phyloP scores from a whole-genome alignment of 1,284 basidiomycete genomes.

The Papiliotrema terrestris region DNA sequence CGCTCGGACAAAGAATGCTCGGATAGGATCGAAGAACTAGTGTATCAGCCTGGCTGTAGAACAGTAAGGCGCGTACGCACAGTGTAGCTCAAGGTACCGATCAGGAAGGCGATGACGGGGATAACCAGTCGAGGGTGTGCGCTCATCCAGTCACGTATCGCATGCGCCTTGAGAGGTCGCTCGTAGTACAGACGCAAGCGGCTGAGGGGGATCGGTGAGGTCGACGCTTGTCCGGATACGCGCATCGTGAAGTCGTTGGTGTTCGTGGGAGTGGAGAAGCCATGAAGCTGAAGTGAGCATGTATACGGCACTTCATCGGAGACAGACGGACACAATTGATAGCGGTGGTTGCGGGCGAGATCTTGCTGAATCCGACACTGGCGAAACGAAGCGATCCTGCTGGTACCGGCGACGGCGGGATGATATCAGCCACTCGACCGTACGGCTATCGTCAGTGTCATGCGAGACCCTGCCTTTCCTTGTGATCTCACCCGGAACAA shows the following conservation, averaged over 20 bases:
- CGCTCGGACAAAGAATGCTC: conserved; percentile 76
- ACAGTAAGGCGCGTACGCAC: too few species aligned
- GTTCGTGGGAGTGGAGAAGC: conserved; percentile 54
- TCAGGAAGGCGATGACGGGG: conserved; percentile 77
- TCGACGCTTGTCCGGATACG: conserved; percentile 19
- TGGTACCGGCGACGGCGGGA: conserved; percentile 60
- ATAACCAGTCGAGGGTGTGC: conserved; percentile 81
- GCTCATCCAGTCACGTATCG: conserved; percentile 74
- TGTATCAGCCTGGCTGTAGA: too few species aligned
- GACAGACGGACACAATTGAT: conserved; percentile 60
- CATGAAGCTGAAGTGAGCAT: conserved; percentile 58
- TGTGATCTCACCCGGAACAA: conserved; percentile 32
- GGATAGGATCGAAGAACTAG: conserved; percentile 87
- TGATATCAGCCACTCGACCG: conserved; percentile 71
- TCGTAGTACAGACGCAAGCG: conserved; percentile 67
- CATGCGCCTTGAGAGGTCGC: conserved; percentile 71
- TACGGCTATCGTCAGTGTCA: conserved; percentile 60
- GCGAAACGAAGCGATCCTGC: conserved; percentile 66
- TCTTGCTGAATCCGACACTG: conserved; percentile 59
- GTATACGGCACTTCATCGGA: background rate
- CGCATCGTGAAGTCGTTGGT: conserved; percentile 40
- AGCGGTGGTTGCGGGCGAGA: conserved; percentile 73
- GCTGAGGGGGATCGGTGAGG: conserved; percentile 51
- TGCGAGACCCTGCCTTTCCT: background rate
- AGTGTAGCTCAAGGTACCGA: conserved; percentile 84